Evolutionary conservation across 2,329 filamentous ascomycete species (phyloP), one percentile per base, ranked within the genome.

Genomic region (Aspergillus cejpii): DNA sequence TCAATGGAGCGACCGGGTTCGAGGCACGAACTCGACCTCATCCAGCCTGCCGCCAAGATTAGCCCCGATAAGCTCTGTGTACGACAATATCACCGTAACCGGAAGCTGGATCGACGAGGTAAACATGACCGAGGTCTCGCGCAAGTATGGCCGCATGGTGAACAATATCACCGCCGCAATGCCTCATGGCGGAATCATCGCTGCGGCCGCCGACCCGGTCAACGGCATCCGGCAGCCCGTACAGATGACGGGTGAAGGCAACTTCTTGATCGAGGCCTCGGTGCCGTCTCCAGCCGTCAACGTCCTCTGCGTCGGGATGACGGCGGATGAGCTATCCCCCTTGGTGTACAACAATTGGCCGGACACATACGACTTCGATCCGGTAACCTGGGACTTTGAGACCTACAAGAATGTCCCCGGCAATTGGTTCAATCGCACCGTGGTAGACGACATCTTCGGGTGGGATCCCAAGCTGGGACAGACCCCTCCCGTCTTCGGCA

Each of bases 81-180:
- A 79, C 48, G 84, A 88, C 46, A 88, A 89, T 52, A 87, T 83
- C 0, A 88, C 84, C 0, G 71, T 90, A 43, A 74, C 68, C 1
- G 82, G 80, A 0, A 73, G 78, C 1, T 92, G 86, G 86, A 79
- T 89, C 28, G 74, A 84, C 1, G 66, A 73, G 6, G 66, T 73
- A 26, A 71, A 86, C 44, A 74, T 81, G 14, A 71, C 72, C 0
- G 62, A 67, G 3, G 67, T 72, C 0, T 83, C 74, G 3, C 59
- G 71, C 3, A 59, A 71, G 8, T 62, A 78, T 42, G 66, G 70
- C 0, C 73, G 84, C 20, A 73, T 84, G 28, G 70, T 91, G 55
- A 86, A 89, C 60, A 89, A 90, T 51, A 79, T 88, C 20, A 85
- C 83, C 0, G 73, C 90, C 52, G 84, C 85, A 0, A 83, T 90